These are phyloP conservation scores for Suhomyces kilbournensis DNA, from an alignment of 805 yeast genomes.

Conservation along the genomic window DNA sequence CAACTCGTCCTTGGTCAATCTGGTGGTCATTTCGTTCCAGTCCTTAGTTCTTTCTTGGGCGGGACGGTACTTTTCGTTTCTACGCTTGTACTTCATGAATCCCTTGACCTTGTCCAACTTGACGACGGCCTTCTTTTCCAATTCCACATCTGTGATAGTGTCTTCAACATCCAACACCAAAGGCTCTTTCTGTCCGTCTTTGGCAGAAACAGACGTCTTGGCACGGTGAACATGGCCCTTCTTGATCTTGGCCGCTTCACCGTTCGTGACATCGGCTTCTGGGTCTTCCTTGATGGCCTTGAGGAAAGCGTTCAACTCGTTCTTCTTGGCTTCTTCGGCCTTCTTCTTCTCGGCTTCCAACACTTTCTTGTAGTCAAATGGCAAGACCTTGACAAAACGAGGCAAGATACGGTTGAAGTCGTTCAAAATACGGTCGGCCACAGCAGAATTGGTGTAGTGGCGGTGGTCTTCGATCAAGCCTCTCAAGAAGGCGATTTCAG, in stretches of 20 bases:
- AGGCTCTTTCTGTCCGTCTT: conserved; percentile 57
- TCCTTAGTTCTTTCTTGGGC: conserved; percentile 75
- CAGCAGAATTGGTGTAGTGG: conserved; percentile 88
- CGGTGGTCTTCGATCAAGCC: conserved; percentile 93
- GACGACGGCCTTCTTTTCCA: conserved; percentile 60
- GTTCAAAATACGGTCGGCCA: conserved; percentile 76
- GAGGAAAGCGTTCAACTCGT: conserved; percentile 63
- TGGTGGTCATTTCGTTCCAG: conserved; percentile 86
- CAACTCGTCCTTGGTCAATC: conserved; percentile 82
- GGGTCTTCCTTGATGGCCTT: conserved; percentile 77
- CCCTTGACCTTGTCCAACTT: conserved; percentile 81
- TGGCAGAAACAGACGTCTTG: conserved; percentile 20
- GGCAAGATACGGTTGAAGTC: conserved; percentile 88
- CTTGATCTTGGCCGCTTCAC: conserved; percentile 67
- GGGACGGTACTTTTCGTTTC: conserved; percentile 81
- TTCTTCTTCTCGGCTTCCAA: conserved; percentile 71
- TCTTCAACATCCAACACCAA: conserved; percentile 88
- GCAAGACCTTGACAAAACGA: conserved; percentile 89
- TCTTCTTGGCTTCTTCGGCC: conserved; percentile 60
- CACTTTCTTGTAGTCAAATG: conserved; percentile 86
- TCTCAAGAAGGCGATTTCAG: conserved; percentile 90
- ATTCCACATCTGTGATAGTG: conserved; percentile 65
- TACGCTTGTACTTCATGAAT: conserved; percentile 89
- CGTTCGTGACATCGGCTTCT: conserved; percentile 82
- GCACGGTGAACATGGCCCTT: conserved; percentile 44